A percentile compares a stretch with the other conserved stretches of the same genome.
phyloP scores from a whole-genome alignment of 208 protist species.

The Acanthamoeba castellanii region DNA sequence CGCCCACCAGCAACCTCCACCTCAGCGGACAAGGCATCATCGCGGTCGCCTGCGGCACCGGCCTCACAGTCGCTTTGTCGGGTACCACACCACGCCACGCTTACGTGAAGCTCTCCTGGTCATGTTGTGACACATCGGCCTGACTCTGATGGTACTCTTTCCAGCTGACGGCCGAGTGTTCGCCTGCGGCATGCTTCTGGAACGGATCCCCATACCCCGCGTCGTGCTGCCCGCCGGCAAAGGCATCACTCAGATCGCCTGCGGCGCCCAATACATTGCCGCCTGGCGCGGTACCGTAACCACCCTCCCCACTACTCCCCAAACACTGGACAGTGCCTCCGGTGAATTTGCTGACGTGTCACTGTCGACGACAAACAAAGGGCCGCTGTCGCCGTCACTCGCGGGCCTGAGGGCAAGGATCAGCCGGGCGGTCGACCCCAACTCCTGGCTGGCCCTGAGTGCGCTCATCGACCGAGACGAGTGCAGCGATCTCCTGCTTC shows the following conservation, averaged over 20 bases:
- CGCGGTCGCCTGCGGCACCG: neutral
- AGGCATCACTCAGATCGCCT: neutral
- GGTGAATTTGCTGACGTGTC: neutral
- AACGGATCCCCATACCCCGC: neutral
- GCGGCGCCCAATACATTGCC: neutral
- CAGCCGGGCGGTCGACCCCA: neutral
- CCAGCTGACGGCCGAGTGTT: neutral
- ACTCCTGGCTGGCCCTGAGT: neutral
- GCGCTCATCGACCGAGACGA: neutral
- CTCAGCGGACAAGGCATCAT: neutral
- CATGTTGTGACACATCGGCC: neutral
- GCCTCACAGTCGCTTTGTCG: neutral
- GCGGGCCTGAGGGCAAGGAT: neutral
- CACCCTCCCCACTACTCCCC: neutral
- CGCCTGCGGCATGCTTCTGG: neutral
- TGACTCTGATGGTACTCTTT: neutral
- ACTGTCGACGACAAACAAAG: neutral
- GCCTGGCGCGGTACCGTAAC: neutral
- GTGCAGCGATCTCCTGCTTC: slow-evolving; percentile 1
- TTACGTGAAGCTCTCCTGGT: neutral
- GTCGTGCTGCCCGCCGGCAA: neutral
- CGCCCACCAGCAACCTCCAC: neutral
- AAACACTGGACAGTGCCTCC: too few relatives aligned
- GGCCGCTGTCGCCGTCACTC: neutral
- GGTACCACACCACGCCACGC: neutral